Evolutionary conservation across 75 land plant species (phyloP).

Genomic region (Chamaecyparis obtusa): DNA sequence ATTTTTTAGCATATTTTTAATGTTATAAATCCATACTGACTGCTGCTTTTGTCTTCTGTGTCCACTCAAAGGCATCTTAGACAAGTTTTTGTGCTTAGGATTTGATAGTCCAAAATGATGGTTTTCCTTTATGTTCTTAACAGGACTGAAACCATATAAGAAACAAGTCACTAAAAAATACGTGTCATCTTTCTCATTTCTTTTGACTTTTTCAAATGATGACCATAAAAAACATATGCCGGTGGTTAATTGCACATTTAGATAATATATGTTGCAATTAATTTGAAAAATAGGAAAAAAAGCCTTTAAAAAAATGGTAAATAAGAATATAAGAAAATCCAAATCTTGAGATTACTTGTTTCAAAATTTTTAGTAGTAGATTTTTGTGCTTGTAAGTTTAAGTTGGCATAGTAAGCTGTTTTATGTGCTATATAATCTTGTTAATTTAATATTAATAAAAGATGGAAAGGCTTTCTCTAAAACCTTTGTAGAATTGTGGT

Average conservation of each 20-base stretch:
- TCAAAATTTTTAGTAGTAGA: not conserved
- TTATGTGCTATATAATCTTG: not conserved
- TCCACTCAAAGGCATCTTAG: not conserved
- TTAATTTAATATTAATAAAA: not conserved
- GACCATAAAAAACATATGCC: not conserved
- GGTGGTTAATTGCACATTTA: not conserved
- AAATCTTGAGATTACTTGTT: not conserved
- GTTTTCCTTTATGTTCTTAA: not conserved
- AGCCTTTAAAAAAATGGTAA: not conserved
- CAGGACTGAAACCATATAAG: not conserved
- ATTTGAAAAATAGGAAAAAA: not conserved
- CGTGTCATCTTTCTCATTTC: not conserved
- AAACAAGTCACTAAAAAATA: not conserved
- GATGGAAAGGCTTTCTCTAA: not conserved
- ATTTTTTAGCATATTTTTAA: not conserved
- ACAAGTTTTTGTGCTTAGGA: not conserved
- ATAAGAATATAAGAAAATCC: not conserved
- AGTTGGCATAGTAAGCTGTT: no score
- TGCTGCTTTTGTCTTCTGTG: not conserved
- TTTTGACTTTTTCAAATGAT: not conserved
- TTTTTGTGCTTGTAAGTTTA: not conserved
- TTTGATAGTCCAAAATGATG: not conserved
- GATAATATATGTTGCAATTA: not conserved
- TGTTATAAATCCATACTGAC: not conserved
- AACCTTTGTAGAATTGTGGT: not conserved